Evolutionary conservation across 768 basidiomycete genomes (phyloP), one percentile per base, ranked within the genome.

Genomic region (Hericium coralloides): DNA sequence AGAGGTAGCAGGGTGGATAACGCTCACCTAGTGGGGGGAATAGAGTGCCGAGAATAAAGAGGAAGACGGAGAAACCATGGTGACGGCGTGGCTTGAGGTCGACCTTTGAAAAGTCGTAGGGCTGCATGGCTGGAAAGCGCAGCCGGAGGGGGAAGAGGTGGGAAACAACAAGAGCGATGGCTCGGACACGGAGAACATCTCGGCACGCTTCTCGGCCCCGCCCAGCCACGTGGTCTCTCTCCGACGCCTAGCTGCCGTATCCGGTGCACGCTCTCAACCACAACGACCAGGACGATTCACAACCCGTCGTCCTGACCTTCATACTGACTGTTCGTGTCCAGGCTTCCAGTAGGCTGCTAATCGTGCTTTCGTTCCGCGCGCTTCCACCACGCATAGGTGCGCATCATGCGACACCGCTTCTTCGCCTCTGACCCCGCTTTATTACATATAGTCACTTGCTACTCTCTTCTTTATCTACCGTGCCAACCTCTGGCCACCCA

Each of bases 31-130:
- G 78, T 26, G 94, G 94, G 9, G 94, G 94, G 57, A 98, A 83
- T 52, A 98, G 76, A 1, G 91, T 87, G n/a, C 94, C 95, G 57
- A 90, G 70, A 53, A 97, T 81, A 72, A 93, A 94, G 37, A 98
- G 78, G 12, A 94, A 39, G 57, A 88, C 83, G 14, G 83, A 73
- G 68, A 86, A 95, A 26, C 85, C 92, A 76, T 95, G 92, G 66
- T 91, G 79, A 43, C 49, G 49, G 10, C 17, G 9, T 15, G 49
- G 49, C 23, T 23, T 49, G 23, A 43, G n/a, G 41, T 47, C 49
- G 49, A 52, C 37, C 49, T 31, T 22, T 23, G 22, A 49, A 23
- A 23, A 45, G 43, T 45, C 43, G 17, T 45, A 45, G 43, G 43
- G 20, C 43, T 45, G 43, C 49, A 49, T 37, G 12, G 51, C n/a